Conservation (phyloP, 2,329 filamentous ascomycete genomes). For the Alternaria postmessia region DNA sequence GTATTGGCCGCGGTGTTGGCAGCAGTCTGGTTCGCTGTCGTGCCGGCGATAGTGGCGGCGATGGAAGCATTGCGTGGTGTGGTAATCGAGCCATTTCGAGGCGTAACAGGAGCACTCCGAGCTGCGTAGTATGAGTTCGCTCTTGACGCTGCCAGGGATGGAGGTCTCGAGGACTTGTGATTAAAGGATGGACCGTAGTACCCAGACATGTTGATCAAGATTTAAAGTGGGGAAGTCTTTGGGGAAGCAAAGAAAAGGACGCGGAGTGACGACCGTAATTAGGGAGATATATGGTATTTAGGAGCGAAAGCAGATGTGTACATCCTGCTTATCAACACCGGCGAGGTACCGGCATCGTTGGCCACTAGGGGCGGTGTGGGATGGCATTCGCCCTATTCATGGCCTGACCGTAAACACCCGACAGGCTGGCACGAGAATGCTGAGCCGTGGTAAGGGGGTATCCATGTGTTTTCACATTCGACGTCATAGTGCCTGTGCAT, state of each 20-base stretch:
- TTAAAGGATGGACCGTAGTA: slow-evolving; percentile 29
- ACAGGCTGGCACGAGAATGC: slow-evolving; percentile 2
- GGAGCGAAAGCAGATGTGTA: slow-evolving; percentile 6
- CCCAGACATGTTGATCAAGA: slow-evolving; percentile 20
- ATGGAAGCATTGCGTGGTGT: slow-evolving; percentile 24
- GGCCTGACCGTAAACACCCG: slow-evolving; percentile 18
- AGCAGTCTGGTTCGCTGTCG: slow-evolving; percentile 20
- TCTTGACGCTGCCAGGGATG: slow-evolving; percentile 24
- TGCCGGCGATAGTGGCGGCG: slow-evolving; percentile 17
- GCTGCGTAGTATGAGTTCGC: slow-evolving; percentile 23
- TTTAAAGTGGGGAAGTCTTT: not conserved
- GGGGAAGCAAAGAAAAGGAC: slow-evolving; percentile 5
- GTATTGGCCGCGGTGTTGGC: slow-evolving; percentile 25
- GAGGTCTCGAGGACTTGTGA: slow-evolving; percentile 17
- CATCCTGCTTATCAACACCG: slow-evolving; percentile 3
- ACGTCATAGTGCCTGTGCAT: slow-evolving; percentile 8
- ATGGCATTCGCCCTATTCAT: slow-evolving; percentile 7
- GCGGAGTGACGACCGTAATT: not conserved
- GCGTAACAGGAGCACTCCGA: slow-evolving; percentile 21
- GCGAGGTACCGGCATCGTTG: slow-evolving; percentile 14
- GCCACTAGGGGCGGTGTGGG: slow-evolving; percentile 9
- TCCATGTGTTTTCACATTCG: slow-evolving; percentile 3
- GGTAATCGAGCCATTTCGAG: slow-evolving; percentile 22
- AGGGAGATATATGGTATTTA: not conserved
- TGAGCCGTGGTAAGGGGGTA: not conserved